Evolutionary conservation across 257 asterid genomes (phyloP).

Genomic region (Solanum paucissectum): DNA sequence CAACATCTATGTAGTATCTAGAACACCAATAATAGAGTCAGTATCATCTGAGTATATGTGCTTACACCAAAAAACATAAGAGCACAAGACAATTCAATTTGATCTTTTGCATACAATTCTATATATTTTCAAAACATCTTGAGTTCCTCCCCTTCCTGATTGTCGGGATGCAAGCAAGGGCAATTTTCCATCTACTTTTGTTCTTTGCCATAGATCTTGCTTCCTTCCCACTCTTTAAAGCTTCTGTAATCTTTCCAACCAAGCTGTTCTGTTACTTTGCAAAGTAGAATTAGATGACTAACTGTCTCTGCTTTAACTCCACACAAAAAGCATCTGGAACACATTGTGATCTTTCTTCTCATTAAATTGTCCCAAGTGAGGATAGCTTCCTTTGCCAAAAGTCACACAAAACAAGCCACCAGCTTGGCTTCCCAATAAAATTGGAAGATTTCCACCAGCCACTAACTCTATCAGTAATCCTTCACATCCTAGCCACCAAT

Average conservation of each 20-base stretch:
- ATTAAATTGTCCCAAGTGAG: not conserved
- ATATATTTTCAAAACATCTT: not conserved
- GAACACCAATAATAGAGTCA: not conserved
- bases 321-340: not conserved
- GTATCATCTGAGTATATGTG: not conserved
- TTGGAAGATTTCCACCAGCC: not conserved
- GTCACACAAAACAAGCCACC: not conserved
- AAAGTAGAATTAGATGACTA: not conserved
- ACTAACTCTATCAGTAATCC: not conserved
- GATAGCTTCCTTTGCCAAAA: not conserved
- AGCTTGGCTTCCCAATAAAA: not conserved
- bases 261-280: not conserved
- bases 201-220: not conserved
- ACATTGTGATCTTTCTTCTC: not conserved
- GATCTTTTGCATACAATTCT: not conserved
- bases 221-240: not conserved
- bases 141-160: not conserved
- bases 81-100: not conserved
- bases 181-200: not conserved
- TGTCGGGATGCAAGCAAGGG: not conserved
- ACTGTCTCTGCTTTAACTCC: not conserved
- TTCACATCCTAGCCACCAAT: not conserved
- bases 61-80: not conserved
- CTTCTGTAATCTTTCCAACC: not conserved
- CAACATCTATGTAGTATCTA: not conserved